Evolutionary conservation across 192 early-diverging fungal species (phyloP).

Genomic region (Coemansia sp.): DNA sequence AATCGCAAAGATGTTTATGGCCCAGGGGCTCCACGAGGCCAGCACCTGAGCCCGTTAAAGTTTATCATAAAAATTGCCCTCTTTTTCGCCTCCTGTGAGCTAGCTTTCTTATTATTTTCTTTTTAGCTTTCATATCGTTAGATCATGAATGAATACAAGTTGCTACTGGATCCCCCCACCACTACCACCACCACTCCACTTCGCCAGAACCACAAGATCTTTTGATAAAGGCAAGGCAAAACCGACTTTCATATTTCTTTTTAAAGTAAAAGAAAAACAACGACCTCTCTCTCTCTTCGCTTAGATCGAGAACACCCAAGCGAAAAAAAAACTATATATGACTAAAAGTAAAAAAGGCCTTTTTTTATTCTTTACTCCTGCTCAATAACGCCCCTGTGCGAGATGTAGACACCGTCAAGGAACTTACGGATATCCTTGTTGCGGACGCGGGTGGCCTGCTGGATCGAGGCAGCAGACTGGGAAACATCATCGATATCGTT

Average conservation of each 20-base stretch:
- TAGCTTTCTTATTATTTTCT: constrained; percentile 1
- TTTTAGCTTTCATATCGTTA: too few relatives aligned
- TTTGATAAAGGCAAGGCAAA: too few relatives aligned
- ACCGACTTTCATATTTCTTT: too few relatives aligned
- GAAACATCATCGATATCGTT: constrained; percentile 95
- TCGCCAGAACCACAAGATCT: too few relatives aligned
- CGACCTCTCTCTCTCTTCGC: too few relatives aligned
- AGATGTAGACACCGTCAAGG: constrained; percentile 97
- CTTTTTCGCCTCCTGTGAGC: background rate
- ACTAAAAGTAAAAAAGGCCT: background rate
- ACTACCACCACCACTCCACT: too few relatives aligned
- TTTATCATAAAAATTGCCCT: background rate
- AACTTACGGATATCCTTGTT: constrained; percentile 99
- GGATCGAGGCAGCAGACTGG: constrained; percentile 94
- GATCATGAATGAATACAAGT: too few relatives aligned
- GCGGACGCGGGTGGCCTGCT: constrained; percentile 89
- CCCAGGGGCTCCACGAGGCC: constrained; percentile 66
- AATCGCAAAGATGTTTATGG: constrained; percentile 88
- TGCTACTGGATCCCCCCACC: too few relatives aligned
- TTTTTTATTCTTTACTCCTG: constrained; percentile 45
- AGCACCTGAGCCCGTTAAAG: background rate
- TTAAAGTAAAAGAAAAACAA: too few relatives aligned
- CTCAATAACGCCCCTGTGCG: constrained; percentile 73
- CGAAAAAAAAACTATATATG: too few relatives aligned
- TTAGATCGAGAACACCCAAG: too few relatives aligned